Base-by-base conservation (phyloP, 1,139 yeast genomes). In the Sugiyamaella neomexicana region DNA sequence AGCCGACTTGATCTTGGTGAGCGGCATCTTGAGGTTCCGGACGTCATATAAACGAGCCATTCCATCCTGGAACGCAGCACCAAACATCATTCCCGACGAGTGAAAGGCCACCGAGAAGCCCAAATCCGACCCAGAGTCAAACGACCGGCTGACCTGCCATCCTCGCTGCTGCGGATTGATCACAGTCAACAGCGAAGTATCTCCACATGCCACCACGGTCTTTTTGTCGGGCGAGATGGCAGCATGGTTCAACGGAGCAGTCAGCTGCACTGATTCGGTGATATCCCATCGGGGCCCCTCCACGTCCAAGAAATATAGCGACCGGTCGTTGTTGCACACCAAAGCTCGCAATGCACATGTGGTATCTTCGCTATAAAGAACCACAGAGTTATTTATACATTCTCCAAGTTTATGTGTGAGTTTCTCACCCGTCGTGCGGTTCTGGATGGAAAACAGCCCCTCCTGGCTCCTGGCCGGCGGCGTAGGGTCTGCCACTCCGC, bases 11-110 rank as follows among this genome's bases (percentile, higher is more conserved):
- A 72, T 79, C 75, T 39, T 77, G 71, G 68, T 61, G 39, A 72
- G 58, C 7, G 74, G 73, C 42, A 57, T 48, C 1, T 67, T 64
- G 53, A 81, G 66, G 58, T 85, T 85, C 60, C 98, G 74, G 17
- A 87, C 69, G 68, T 90, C 98, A 68, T 84, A 90, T 17, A 90
- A 72, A 58, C 84, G 74, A 59, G 95, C 85, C 34, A 82, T 74
- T 6, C 98, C 97, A 66, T 87, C 90, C 70, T 90, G 96, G 68
- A 89, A 89, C 23, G 91, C 84, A 0, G 89, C 82, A 1, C 95
- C 85, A 69, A 90, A 86, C 62, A 83, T 77, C 56, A 79, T 64
- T 16, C 93, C 95, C 50, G 86, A 82, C 16, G 85, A 79, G 60
- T 86, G 84, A 71, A 84, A 89, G n/a, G 86, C 80, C 0, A 89